These are phyloP conservation scores for Cyberlindnera euphorbiae DNA, from an alignment of 805 yeast genomes.

Conservation along the genomic window DNA sequence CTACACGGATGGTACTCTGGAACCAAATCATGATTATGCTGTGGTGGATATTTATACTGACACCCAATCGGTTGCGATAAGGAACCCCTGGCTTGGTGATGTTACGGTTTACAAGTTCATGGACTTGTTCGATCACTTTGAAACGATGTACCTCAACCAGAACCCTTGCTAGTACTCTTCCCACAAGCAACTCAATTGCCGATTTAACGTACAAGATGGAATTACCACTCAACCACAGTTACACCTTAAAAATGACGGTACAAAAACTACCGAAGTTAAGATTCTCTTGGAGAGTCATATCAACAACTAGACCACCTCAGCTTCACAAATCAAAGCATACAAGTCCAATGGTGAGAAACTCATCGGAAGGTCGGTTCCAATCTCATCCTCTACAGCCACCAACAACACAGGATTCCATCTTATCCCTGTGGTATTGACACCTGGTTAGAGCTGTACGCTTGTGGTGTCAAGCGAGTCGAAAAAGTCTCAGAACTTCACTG, in stretches of 20 bases:
- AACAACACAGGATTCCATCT: conserved; percentile 38
- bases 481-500: conserved; percentile 15
- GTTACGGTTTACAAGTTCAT: conserved; percentile 19
- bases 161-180: conserved; percentile 32
- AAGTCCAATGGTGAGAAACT: conserved; percentile 29
- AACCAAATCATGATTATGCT: conserved; percentile 69
- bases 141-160: conserved; percentile 65
- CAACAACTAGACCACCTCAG: background rate
- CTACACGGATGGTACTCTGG: conserved; percentile 33
- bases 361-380: conserved; percentile 12
- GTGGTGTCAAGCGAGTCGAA: conserved; percentile 17
- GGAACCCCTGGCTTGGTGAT: conserved; percentile 42
- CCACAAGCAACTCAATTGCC: conserved; percentile 26
- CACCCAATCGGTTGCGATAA: conserved; percentile 26
- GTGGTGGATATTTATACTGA: conserved; percentile 36
- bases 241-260: conserved; percentile 31
- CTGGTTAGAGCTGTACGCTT: conserved; percentile 28
- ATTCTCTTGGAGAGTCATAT: conserved; percentile 48
- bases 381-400: conserved; percentile 15
- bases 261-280: conserved; percentile 33
- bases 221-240: conserved; percentile 40
- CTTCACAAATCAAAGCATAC: conserved; percentile 27
- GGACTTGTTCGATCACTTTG: conserved; percentile 36
- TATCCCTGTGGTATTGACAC: conserved; percentile 27
- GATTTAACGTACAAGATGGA: conserved; percentile 19